Conservation (phyloP, 257 asterid genomes). For the Echites panduratus region DNA sequence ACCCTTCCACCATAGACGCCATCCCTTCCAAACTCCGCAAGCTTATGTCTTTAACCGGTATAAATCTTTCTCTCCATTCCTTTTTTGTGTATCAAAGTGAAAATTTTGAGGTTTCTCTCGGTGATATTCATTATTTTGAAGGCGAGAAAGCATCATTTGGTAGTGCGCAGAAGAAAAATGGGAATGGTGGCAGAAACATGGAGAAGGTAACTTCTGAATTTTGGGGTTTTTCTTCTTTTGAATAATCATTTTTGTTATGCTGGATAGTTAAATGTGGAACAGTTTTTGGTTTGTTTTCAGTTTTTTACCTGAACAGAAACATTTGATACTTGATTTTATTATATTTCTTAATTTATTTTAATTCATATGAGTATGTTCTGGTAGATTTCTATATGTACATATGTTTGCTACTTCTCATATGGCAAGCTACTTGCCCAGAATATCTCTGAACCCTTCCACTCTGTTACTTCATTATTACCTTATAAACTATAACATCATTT, state of each 20-base stretch:
- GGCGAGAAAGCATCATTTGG: constrained; percentile 19
- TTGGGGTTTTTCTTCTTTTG: not conserved
- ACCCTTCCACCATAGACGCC: constrained; percentile 51
- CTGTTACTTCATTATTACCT: not conserved
- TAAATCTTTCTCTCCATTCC: not conserved
- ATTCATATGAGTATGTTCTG: not conserved
- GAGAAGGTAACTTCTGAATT: constrained; percentile 30
- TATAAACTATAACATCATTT: not conserved
- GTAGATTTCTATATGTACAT: not conserved
- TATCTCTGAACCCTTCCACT: not conserved
- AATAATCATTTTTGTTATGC: not conserved
- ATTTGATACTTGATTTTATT: not conserved
- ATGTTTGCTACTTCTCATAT: not conserved
- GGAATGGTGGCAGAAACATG: constrained; percentile 19
- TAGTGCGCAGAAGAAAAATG: constrained; percentile 19
- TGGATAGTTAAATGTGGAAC: not conserved
- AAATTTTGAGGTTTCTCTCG: not conserved
- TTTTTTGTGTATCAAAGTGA: not conserved
- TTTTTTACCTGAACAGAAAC: not conserved
- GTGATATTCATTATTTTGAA: constrained; percentile 15
- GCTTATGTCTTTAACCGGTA: constrained; percentile 58
- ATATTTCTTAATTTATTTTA: not conserved
- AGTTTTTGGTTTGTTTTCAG: not conserved
- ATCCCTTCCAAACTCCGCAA: constrained; percentile 76
- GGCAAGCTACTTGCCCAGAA: not conserved